Evolutionary conservation across 192 early-diverging fungal genomes (phyloP).

Genomic region (Dispira parvispora): DNA sequence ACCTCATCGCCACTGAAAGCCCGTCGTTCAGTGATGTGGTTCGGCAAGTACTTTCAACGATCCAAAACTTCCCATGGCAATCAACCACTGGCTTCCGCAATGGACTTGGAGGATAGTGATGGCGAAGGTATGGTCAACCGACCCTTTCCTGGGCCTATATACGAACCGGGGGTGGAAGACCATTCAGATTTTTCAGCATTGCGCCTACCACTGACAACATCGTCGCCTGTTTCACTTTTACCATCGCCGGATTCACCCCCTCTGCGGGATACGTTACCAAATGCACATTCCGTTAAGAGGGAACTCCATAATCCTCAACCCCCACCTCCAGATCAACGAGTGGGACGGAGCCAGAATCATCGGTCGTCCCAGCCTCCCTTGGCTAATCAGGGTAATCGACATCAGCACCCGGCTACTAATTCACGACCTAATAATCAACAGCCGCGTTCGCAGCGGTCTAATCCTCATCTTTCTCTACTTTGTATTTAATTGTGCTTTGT

Average conservation of each 20-base stretch:
- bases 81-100: not conserved
- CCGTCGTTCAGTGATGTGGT: not conserved
- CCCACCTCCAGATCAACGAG: not conserved
- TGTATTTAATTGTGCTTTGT: not conserved
- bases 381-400: not conserved
- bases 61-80: not conserved
- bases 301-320: not conserved
- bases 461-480: conserved; percentile 1
- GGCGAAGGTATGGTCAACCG: not conserved
- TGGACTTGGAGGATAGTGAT: not conserved
- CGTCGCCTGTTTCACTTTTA: no score
- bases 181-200: not conserved
- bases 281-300: not conserved
- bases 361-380: not conserved
- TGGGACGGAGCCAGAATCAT: not conserved
- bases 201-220: not conserved
- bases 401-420: no score
- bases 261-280: not conserved
- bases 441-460: conserved; percentile 2
- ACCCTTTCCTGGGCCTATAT: not conserved
- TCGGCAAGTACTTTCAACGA: conserved; percentile 7
- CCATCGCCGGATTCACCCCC: not conserved
- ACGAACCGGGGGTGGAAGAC: not conserved
- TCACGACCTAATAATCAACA: not conserved
- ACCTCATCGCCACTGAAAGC: not conserved